phyloP scores from a whole-genome alignment of 352 stramenopile genomes.

The Thalassiosira ordinaria region DNA sequence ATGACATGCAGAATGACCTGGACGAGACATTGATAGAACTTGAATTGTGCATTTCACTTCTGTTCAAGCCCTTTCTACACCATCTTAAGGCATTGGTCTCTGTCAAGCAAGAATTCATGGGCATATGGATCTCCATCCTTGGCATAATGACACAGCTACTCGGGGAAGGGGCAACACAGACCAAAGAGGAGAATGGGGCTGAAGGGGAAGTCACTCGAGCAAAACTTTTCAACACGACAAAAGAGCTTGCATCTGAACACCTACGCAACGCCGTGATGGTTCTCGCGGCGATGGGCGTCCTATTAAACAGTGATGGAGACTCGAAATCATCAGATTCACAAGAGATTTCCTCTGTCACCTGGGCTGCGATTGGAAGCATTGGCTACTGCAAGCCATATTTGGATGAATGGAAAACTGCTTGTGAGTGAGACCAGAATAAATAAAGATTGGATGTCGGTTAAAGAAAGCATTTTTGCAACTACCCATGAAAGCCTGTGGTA shows the following conservation, averaged over 20 bases:
- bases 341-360: constrained; percentile 70
- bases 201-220: constrained; percentile 17
- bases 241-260: constrained; percentile 75
- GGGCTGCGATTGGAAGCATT: constrained; percentile 65
- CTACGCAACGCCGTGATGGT: constrained; percentile 78
- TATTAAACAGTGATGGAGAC: constrained; percentile 40
- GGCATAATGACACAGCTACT: constrained; percentile 72
- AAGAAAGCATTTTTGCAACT: too few relatives aligned
- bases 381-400: constrained; percentile 58
- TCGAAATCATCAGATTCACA: constrained; percentile 16
- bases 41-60: constrained; percentile 80
- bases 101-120: constrained; percentile 53
- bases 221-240: constrained; percentile 50
- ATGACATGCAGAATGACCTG: constrained; percentile 24
- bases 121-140: constrained; percentile 77
- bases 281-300: constrained; percentile 61
- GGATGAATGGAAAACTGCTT: constrained; percentile 71
- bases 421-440: constrained; percentile 5
- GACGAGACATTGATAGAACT: constrained; percentile 81
- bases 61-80: constrained; percentile 84
- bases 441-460: too few relatives aligned
- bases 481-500: too few relatives aligned
- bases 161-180: constrained; percentile 19
- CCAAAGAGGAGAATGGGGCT: constrained; percentile 26
- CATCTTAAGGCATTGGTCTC: constrained; percentile 70